Base-by-base conservation (phyloP, 2,329 filamentous ascomycete genomes). In the Thelonectria blattea region DNA sequence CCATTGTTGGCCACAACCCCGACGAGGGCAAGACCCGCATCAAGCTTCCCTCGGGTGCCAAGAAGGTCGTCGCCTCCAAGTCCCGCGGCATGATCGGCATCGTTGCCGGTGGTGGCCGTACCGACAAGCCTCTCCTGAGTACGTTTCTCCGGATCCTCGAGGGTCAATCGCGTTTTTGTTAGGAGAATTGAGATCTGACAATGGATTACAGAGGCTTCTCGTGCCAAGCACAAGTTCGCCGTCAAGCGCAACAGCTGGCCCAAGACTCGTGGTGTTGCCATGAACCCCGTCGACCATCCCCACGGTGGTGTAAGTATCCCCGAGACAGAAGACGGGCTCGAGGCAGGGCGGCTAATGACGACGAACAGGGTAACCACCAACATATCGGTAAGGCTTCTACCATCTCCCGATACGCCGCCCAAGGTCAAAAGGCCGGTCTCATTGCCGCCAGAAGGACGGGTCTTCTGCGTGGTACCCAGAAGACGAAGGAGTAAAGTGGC, bases 221-320 rank as follows among this genome's bases (percentile, higher is more conserved):
- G 95, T 80, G 95, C 95, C 78, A 99, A 98, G 92, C 94, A 98
- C 82, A 99, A 99, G 91, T 99, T 97, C 86, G 93, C 93, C 75
- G 96, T 97, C 86, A 99, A 99, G 93, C 93, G 95, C 81, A 98
- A 99, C 92, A 94, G 89, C 80, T 99, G 95, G 95, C 95, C 95
- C 85, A 97, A 96, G 92, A 99, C 95, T 88, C 94, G 95, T 95
- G 95, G 95, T 97, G 95, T 99, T 90, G 95, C 95, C 84, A 99
- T 99, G 95, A 99, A 99, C 87, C 95, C 95, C 77, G 95, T 99
- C 78, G 95, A 99, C 85, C 95, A 99, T 89, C 91, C 91, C 82
- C 91, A 95, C 90, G 91, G 91, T 91, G 91, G 90, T 92, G 85
- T 86, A 86, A 75, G 84, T 86, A 74, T 59, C 51, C 50, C 49